Base-by-base conservation (phyloP, 1,284 basidiomycete species). In the Cutaneotrichosporon sp. region DNA sequence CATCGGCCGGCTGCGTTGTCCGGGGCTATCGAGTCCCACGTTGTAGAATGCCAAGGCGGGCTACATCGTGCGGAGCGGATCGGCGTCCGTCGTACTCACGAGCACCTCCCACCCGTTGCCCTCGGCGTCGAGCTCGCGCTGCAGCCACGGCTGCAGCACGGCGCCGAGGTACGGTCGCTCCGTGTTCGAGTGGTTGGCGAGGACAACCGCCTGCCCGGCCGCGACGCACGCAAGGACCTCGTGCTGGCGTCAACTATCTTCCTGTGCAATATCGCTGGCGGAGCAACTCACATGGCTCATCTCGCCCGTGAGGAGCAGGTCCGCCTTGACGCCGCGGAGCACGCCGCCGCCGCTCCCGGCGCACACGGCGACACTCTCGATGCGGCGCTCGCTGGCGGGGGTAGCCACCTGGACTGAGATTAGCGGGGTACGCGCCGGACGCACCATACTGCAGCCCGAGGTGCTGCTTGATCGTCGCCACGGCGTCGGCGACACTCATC, bases 281-380 rank as follows among this genome's bases (percentile, higher is more conserved):
- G 3, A 10, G 54, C 77, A 18, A 71, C 87, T 64, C 78, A 91
- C 90, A 79, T 95, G 92, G 27, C 84, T 78, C 91, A 95, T 92
- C 78, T 95, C 92, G n/a, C 92, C 92, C 1, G 92, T 95, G 69
- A 92, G 84, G 75, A 90, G 90, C 27, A 92, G 84, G 75, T 95
- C 91, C 46, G 91, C 91, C 34, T 85, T 79, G 58, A 85, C 83
- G 54, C 85, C 87, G 45, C 83, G 76, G 43, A 95, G 83, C 77
- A 92, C 82, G 47, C 87, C 87, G 2, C 85, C 89, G 31, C 74
- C 73, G 54, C 56, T 87, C 29, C 92, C 92, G 33, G 91, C 92
- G 76, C 92, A 94, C 60, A 95, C 87, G 51, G 90, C 91, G 60
- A 94, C 84, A 29, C 70, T 71, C 69, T 65, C 70, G 57, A 71